phyloP scores from a whole-genome alignment of 495 filamentous ascomycete genomes.

The Penicillium roqueforti region DNA sequence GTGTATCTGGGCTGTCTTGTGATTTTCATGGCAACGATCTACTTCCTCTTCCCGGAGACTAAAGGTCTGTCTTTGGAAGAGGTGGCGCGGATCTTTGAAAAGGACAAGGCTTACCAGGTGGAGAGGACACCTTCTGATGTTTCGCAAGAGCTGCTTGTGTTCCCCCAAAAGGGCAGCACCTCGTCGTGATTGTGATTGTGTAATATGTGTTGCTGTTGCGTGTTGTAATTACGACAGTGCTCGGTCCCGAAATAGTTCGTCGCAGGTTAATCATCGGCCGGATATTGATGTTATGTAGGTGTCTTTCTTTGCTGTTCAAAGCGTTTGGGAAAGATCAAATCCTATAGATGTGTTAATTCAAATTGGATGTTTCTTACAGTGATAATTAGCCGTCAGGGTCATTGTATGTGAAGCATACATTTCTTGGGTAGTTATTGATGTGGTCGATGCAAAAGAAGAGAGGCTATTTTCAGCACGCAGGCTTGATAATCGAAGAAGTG shows the following conservation, averaged over 20 bases:
- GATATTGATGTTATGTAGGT: conserved; percentile 7
- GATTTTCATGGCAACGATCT: conserved; percentile 55
- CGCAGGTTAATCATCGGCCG: not conserved
- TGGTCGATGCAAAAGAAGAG: no score
- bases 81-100: conserved; percentile 54
- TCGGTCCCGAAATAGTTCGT: conserved; percentile 5
- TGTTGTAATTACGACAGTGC: conserved; percentile 16
- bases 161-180: conserved; percentile 4
- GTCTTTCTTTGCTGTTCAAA: conserved; percentile 6
- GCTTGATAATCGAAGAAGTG: no score
- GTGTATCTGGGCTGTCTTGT: conserved; percentile 51
- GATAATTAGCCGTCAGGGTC: not conserved
- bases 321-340: conserved; percentile 1
- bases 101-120: not conserved
- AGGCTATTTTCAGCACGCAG: no score
- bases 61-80: conserved; percentile 58
- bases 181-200: conserved; percentile 3
- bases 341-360: conserved; percentile 2
- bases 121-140: not conserved
- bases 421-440: no score
- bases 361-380: not conserved
- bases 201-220: conserved; percentile 6
- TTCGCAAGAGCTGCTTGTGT: conserved; percentile 4
- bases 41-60: conserved; percentile 62
- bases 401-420: not conserved